Conservation (phyloP, 176 grass and related monocot species). For the Elymus sibiricus region DNA sequence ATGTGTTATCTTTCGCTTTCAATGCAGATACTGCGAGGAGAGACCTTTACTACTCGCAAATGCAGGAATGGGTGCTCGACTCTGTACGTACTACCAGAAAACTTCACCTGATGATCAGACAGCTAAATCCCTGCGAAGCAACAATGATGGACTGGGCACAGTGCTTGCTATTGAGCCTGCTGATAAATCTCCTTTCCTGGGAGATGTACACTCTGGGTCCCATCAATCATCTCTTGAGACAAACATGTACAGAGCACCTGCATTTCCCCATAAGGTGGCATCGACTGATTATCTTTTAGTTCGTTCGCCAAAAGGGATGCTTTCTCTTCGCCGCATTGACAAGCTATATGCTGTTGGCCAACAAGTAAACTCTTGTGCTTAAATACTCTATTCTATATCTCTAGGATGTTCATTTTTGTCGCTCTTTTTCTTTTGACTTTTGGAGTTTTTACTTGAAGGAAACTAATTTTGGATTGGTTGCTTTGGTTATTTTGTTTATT, state of each 20-base stretch:
- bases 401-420: background rate
- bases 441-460: background rate
- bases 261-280: slow-evolving; percentile 84
- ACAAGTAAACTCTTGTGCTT: slow-evolving; percentile 52
- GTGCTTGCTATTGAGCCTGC: slow-evolving; percentile 75
- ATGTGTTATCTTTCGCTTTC: slow-evolving; percentile 7
- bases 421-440: background rate
- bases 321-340: slow-evolving; percentile 85
- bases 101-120: slow-evolving; percentile 62
- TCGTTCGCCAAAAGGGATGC: slow-evolving; percentile 76
- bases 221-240: slow-evolving; percentile 86
- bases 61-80: slow-evolving; percentile 90
- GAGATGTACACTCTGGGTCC: slow-evolving; percentile 65
- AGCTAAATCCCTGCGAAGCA: slow-evolving; percentile 60
- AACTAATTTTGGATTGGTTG: background rate
- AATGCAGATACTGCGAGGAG: slow-evolving; percentile 92
- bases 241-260: slow-evolving; percentile 88
- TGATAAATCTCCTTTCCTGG: slow-evolving; percentile 94
- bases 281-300: slow-evolving; percentile 91
- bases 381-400: slow-evolving; percentile 21
- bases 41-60: slow-evolving; percentile 84
- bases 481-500: background rate
- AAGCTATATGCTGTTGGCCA: slow-evolving; percentile 88
- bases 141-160: slow-evolving; percentile 60
- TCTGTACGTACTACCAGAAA: slow-evolving; percentile 98